Conservation (phyloP, 768 basidiomycete species). For the Boletus speciosus region DNA sequence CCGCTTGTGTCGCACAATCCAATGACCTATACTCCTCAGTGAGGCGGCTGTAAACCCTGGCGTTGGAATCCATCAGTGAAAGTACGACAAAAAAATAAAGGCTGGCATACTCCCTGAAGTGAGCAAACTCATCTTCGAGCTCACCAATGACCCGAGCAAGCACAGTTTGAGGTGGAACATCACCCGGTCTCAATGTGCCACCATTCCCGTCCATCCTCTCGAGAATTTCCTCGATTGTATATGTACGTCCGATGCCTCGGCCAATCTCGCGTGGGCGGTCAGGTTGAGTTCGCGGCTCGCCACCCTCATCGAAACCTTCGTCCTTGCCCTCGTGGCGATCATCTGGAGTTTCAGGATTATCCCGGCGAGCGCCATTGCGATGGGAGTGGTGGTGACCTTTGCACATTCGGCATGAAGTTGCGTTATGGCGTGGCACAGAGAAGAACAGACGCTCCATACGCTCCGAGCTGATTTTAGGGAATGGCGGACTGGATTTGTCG, state of each 20-base stretch:
- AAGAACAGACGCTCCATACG: constrained; percentile 80
- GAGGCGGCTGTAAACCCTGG: constrained; percentile 84
- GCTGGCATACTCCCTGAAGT: constrained; percentile 80
- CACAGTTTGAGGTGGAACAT: constrained; percentile 82
- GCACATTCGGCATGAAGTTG: constrained; percentile 62
- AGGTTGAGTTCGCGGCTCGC: background rate
- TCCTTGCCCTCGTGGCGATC: constrained; percentile 9
- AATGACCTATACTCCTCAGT: constrained; percentile 91
- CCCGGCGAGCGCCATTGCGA: constrained; percentile 45
- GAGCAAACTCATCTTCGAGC: constrained; percentile 91
- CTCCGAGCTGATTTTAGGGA: constrained; percentile 80
- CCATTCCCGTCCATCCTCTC: constrained; percentile 26
- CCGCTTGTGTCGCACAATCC: constrained; percentile 78
- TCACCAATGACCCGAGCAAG: constrained; percentile 79
- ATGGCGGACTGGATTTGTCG: constrained; percentile 41
- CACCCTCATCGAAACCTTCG: constrained; percentile 14
- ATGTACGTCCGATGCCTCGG: constrained; percentile 3
- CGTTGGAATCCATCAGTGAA: constrained; percentile 8
- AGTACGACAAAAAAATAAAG: background rate
- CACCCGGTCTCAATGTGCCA: constrained; percentile 25
- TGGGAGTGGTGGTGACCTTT: constrained; percentile 44
- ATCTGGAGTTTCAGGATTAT: background rate
- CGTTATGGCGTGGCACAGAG: constrained; percentile 72
- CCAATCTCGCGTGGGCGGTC: constrained; percentile 2
- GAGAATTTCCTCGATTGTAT: constrained; percentile 25